Evolutionary conservation across 228 moss, liverwort and hornwort genomes (phyloP).

Genomic region (Sphagnum magellanicum): DNA sequence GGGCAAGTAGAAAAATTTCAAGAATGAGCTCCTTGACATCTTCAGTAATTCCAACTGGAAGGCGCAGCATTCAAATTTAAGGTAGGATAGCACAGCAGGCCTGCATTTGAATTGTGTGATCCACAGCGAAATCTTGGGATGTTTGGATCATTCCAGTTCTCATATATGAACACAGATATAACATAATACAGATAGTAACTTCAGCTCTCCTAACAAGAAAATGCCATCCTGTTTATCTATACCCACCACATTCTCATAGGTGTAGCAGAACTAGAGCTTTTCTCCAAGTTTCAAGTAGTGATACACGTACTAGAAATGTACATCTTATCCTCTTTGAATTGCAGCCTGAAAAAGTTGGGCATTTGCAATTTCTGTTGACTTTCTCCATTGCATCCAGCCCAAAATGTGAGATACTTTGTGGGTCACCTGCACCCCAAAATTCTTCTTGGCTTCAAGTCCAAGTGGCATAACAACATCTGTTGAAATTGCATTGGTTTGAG

Average conservation of each 20-base stretch:
- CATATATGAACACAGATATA: constrained; percentile 4
- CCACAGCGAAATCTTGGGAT: constrained; percentile 98
- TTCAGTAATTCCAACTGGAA: constrained; percentile 91
- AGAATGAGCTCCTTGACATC: constrained; percentile 99
- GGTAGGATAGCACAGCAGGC: constrained; percentile 89
- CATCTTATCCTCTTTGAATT: constrained; percentile 76
- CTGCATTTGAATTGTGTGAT: constrained; percentile 99
- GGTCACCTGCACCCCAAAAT: constrained; percentile 1
- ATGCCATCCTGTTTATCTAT: constrained; percentile 96
- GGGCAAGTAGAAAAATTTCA: constrained; percentile 91
- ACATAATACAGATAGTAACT: no score
- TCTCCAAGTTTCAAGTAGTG: constrained; percentile 86
- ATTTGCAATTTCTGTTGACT: constrained; percentile 13
- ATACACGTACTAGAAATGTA: constrained; percentile 45
- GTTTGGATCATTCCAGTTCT: constrained; percentile 97
- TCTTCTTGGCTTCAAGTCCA: constrained; percentile 7
- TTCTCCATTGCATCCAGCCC: constrained; percentile 5
- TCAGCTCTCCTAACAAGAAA: constrained; percentile 89
- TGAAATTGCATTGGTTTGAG: neutral
- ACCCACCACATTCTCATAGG: constrained; percentile 89
- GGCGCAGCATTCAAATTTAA: constrained; percentile 82
- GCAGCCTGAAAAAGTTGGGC: constrained; percentile 3
- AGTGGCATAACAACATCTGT: constrained; percentile 1
- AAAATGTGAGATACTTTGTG: neutral
- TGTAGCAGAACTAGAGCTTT: constrained; percentile 87